Base-by-base conservation (phyloP, 2,329 filamentous ascomycete species). In the Calycina herbarum region DNA sequence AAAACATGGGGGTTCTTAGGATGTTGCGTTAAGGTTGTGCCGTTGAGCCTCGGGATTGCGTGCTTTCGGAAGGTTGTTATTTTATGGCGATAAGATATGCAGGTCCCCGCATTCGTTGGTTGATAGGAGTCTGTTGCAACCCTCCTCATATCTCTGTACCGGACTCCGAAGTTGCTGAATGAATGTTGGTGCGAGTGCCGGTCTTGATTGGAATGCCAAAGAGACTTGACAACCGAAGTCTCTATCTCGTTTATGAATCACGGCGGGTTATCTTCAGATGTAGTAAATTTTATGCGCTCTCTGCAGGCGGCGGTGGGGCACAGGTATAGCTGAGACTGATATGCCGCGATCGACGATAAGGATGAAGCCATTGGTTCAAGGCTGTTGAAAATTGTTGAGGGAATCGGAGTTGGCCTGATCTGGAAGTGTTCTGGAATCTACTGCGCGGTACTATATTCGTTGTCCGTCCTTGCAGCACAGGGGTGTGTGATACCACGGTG, bases 51-150 rank as follows among this genome's bases (percentile, higher is more conserved):
- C 45, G 45, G 45, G 45, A 51, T 51, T 51, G 45, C 45, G 45
- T 51, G 45, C 45, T 51, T 51, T 51, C 45, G 45, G 45, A 51
- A 51, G 45, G 45, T 27, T 51, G 45, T 51, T 51, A 51, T n/a
- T 20, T 51, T 24, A 11, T 51, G 45, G 45, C 20, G 45, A 51
- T 51, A 51, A 51, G 45, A 51, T 51, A 51, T 51, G 45, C 45
- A 51, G 45, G 45, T 51, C 20, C 42, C n/a, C 11, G n/a, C 45
- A 24, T 24, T 51, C 45, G 45, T 51, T 51, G 45, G 10, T 51
- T 51, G 45, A 51, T 27, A 51, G 45, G 45, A 51, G 10, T 20
- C 45, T 24, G 27, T 51, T 24, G 20, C 7, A 51, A 24, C 45
- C 45, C 45, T 51, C 45, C 3, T 51, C 8, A 11, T 24, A 8